Base-by-base conservation (phyloP, 768 basidiomycete species). In the Cystofilobasidium ferigula region DNA sequence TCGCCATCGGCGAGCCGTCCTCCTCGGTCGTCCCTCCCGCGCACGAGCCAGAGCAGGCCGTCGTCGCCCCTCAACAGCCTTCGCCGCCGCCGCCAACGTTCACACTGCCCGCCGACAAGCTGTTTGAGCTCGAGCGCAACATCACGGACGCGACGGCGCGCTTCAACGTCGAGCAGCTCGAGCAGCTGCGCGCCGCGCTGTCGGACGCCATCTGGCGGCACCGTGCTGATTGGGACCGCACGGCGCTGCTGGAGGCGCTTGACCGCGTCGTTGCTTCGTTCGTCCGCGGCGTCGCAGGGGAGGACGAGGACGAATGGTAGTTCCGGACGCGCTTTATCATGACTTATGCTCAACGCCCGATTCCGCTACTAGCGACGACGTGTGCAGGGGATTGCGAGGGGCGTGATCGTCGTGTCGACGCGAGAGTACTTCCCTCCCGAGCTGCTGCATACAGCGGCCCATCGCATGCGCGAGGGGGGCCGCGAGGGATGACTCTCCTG, bases 111-210 rank as follows among this genome's bases (percentile, higher is more conserved):
- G 77, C 82, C 28, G 72, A 68, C 2, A 72, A 79, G 13, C 70
- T 94, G 30, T 71, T 70, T 0, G 72, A 80, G 13, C 80, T 98
- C 0, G 76, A 78, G 63, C 53, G 73, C 2, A 75, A 78, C 53
- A 74, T 97, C 32, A 77, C 40, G 77, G 81, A 22, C 73, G 73
- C 53, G 40, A 95, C 94, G 1, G 73, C 68, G 8, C 73, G 72
- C 0, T 78, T 97, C 48, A 88, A 80, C 30, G 80, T 97, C 58
- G 95, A 99, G 73, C 85, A 94, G 73, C 81, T 99, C 8, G 95
- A 98, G 74, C 92, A 98, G 75, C 80, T 99, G 8, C 83, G 95
- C 7, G 93, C 95, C 10, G 84, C 82, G 2, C 86, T 85, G 71
- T 82, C 92, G 30, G 83, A 84, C 47, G 79, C 79, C 58, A 80